Conservation (phyloP, 768 basidiomycete species). For the Mycena belliarum region DNA sequence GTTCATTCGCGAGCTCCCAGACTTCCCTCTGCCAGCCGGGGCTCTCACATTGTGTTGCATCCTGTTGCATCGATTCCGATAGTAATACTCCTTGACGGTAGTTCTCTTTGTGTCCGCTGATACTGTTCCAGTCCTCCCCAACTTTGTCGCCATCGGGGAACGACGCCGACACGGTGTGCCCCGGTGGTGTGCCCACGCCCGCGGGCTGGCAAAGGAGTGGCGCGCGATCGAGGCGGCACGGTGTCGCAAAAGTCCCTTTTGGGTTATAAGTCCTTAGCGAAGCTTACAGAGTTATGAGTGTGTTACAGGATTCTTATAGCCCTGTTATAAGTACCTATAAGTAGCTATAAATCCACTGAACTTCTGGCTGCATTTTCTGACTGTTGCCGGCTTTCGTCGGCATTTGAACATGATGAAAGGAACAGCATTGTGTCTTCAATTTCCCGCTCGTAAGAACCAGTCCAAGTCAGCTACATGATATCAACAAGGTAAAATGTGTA, state of each 20-base stretch:
- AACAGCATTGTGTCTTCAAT: neutral
- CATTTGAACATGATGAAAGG: neutral
- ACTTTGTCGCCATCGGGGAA: too few species aligned
- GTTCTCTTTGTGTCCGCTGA: too few species aligned
- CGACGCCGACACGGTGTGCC: constrained; percentile 27
- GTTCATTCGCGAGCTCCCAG: too few species aligned
- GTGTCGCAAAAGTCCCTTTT: neutral
- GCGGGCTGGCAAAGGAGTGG: constrained; percentile 46
- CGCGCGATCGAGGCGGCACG: constrained; percentile 38
- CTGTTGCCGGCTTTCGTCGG: neutral
- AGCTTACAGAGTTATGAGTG: neutral
- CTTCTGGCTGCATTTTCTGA: neutral
- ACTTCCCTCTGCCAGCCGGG: too few species aligned
- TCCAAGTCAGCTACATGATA: constrained; percentile 3
- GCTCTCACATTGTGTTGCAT: too few species aligned
- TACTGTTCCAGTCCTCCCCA: too few species aligned
- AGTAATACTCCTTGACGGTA: too few species aligned
- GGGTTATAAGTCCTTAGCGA: neutral
- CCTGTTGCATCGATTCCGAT: too few species aligned
- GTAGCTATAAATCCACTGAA: neutral
- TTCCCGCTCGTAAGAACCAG: constrained; percentile 3
- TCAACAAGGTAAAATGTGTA: constrained; percentile 1
- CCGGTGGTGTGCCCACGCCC: constrained; percentile 35
- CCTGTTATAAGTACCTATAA: neutral
- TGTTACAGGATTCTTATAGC: too few species aligned